Conservation (phyloP, 768 basidiomycete genomes). For the Lactifluus pinguis region DNA sequence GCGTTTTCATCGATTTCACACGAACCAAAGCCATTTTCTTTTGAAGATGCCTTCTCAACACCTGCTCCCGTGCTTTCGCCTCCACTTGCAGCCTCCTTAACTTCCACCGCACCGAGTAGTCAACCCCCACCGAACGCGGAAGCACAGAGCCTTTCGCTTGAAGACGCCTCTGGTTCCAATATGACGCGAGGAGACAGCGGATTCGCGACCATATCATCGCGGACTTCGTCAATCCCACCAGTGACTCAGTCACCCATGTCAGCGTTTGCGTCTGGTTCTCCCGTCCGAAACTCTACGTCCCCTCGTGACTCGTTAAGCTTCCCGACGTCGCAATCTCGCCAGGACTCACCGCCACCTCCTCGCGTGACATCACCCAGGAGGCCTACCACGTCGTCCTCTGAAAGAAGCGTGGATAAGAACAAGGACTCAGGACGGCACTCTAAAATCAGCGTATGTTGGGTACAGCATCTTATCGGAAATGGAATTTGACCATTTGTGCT, state of each 20-base stretch:
- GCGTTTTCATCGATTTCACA: constrained; percentile 1
- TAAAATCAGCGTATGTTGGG: constrained; percentile 59
- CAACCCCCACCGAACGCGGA: constrained; percentile 3
- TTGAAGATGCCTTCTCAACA: constrained; percentile 5
- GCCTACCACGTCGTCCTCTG: constrained; percentile 45
- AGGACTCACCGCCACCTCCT: constrained; percentile 40
- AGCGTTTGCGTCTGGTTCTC: constrained; percentile 34
- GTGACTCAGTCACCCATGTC: constrained; percentile 24
- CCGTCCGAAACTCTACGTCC: constrained; percentile 26
- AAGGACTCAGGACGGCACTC: constrained; percentile 54
- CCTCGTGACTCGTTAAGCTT: constrained; percentile 12
- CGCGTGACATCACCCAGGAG: constrained; percentile 51
- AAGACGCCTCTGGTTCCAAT: constrained; percentile 36
- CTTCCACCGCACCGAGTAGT: constrained; percentile 4
- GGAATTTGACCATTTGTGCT: constrained; percentile 9
- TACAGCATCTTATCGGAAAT: background rate
- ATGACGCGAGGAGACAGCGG: constrained; percentile 25
- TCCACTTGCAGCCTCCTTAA: background rate
- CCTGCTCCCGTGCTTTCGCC: background rate
- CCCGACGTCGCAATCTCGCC: constrained; percentile 24
- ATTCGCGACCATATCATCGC: constrained; percentile 30
- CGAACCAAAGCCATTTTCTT: constrained; percentile 14
- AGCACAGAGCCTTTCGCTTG: constrained; percentile 31
- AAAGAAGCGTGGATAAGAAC: constrained; percentile 42
- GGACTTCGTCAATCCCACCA: constrained; percentile 24